phyloP scores from a whole-genome alignment of 31 red algal genomes.

The Asparagopsis taxiformis region DNA sequence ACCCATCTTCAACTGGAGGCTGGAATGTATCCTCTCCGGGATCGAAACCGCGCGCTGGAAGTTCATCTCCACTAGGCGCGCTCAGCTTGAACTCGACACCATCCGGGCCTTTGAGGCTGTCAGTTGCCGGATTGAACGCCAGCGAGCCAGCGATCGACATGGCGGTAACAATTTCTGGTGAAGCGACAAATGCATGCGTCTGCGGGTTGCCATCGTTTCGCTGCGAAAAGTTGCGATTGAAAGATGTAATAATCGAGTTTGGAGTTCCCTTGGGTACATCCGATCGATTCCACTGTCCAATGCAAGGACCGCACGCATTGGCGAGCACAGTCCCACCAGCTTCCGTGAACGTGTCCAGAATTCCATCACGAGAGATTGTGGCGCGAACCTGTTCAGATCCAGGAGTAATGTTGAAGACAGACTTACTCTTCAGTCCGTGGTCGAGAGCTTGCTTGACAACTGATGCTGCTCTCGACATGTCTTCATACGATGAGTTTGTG shows the following conservation, averaged over 20 bases:
- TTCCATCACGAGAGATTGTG: slow-evolving; percentile 93
- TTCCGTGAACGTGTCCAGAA: slow-evolving; percentile 86
- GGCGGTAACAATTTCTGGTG: slow-evolving; percentile 97
- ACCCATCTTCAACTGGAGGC: slow-evolving; percentile 77
- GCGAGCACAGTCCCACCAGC: slow-evolving; percentile 94
- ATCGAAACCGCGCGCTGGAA: slow-evolving; percentile 90
- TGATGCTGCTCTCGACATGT: slow-evolving; percentile 87
- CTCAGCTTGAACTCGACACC: slow-evolving; percentile 83
- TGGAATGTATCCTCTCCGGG: slow-evolving; percentile 95
- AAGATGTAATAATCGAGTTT: slow-evolving; percentile 98
- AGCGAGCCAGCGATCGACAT: slow-evolving; percentile 89
- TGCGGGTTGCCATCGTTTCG: slow-evolving; percentile 97
- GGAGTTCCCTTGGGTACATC: slow-evolving; percentile 95
- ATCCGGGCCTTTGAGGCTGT: slow-evolving; percentile 75
- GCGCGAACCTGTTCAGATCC: slow-evolving; percentile 99
- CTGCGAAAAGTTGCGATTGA: slow-evolving; percentile 99
- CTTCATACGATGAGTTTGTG: slow-evolving; percentile 99
- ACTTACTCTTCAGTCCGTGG: slow-evolving; percentile 90
- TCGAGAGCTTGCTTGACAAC: slow-evolving; percentile 86
- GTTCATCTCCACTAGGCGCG: slow-evolving; percentile 78
- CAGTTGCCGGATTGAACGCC: slow-evolving; percentile 90
- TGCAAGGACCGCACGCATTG: slow-evolving; percentile 99
- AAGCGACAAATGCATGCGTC: slow-evolving; percentile 97
- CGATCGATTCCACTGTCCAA: slow-evolving; percentile 98
- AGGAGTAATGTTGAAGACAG: slow-evolving; percentile 93